Evolutionary conservation across 2,329 filamentous ascomycete genomes (phyloP), one percentile per base, ranked within the genome.

Genomic region (Fusarium protoensiforme): DNA sequence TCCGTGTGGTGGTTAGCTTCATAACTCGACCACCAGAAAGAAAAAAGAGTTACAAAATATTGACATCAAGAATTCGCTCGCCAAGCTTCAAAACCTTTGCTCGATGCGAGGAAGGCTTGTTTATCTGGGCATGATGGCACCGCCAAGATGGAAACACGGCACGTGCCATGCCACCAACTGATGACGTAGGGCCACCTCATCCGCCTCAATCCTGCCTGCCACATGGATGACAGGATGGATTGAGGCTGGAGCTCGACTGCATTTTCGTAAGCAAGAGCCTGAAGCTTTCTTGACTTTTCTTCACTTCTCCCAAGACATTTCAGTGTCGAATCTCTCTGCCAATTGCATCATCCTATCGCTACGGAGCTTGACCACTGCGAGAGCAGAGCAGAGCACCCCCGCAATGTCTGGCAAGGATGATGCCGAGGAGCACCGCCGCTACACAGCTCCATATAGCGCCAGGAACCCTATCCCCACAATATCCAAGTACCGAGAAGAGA

Each of bases 391-490:
- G 9, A 39, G n/a, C 38, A 41, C n/a, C 54, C 46, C 67, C 65
- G 76, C 61, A 69, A 84, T 84, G 82, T 79, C 82, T 43, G 79
- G 78, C 70, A 77, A 75, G 64, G 80, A 83, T 54, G 82, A 84
- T 65, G 75, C 80, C 24, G 81, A 85, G 22, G 81, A 85, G 24
- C 76, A 75, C 27, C 79, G 80, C 51, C 80, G 83, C 64, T 83
- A 84, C 64, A 78, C 81, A 35, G 78, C 80, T 48, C 84, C 84
- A 3, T 86, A 86, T 72, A 84, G 81, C 59, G 82, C 81, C 38
- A 80, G 78, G 13, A 81, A 84, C 68, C 85, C 84, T 5, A 83
- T 87, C 33, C 87, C 87, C 9, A 89, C 86, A 31, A 81, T 88
- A 51, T 84, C 85, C 46, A 84, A 82, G 54, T 88, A 88, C 66